A percentile compares a stretch with the other conserved stretches of the same genome.
Conservation (phyloP, 768 basidiomycete species). For the Podaxis carcinomalis region DNA sequence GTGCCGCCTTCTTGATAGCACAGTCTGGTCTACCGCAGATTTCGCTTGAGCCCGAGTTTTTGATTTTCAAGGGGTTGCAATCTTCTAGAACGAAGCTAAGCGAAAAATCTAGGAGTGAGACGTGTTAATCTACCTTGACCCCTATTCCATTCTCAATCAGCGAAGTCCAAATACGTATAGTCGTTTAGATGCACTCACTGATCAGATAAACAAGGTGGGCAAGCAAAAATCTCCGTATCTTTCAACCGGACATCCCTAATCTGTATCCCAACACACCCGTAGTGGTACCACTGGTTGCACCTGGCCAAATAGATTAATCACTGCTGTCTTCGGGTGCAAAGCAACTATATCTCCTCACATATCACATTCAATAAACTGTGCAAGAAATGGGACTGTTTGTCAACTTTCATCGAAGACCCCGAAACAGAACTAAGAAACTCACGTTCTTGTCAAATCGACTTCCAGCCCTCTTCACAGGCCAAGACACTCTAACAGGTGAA, state of each 20-base stretch:
- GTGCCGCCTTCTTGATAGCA: conserved; percentile 5
- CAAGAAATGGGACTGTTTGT: too few species aligned
- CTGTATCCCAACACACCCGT: conserved; percentile 39
- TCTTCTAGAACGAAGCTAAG: conserved; percentile 3
- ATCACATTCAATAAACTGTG: conserved; percentile 24
- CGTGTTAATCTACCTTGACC: neutral
- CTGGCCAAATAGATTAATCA: conserved; percentile 17
- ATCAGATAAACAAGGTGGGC: conserved; percentile 33
- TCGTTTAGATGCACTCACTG: conserved; percentile 19
- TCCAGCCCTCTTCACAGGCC: conserved; percentile 20
- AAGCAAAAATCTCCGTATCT: conserved; percentile 26
- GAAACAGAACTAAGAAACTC: conserved; percentile 1
- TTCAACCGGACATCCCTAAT: conserved; percentile 30
- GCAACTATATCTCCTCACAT: conserved; percentile 14
- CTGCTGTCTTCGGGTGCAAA: neutral
- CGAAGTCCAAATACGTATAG: neutral
- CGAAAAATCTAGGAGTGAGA: neutral
- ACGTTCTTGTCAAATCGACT: conserved; percentile 24
- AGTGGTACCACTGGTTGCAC: conserved; percentile 45
- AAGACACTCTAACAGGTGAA: conserved; percentile 9
- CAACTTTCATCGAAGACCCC: neutral
- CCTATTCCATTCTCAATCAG: neutral
- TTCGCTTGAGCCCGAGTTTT: neutral
- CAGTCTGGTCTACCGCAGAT: conserved; percentile 27
- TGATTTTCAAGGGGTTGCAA: neutral